Evolutionary conservation across 2,329 filamentous ascomycete genomes (phyloP).

Genomic region (Fusarium graminum): DNA sequence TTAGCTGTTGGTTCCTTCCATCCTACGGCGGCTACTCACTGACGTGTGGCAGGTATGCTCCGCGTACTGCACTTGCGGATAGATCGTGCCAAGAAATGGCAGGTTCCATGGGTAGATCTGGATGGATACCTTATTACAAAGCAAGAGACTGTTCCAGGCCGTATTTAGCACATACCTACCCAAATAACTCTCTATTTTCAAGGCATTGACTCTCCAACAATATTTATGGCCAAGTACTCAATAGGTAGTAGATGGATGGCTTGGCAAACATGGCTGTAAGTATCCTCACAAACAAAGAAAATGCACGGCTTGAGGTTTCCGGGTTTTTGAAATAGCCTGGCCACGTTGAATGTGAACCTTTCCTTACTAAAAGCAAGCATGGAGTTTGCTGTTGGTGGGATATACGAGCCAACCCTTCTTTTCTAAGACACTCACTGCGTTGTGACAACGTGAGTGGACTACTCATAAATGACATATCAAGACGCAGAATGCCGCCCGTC

Average conservation of each 20-base stretch:
- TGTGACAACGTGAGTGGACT: slow-evolving; percentile 10
- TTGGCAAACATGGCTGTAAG: neutral
- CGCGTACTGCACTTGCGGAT: neutral
- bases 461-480: slow-evolving; percentile 27
- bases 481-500: neutral
- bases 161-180: slow-evolving; percentile 1
- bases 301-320: neutral
- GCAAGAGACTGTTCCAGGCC: slow-evolving; percentile 6
- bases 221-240: neutral
- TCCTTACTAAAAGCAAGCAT: slow-evolving; percentile 11
- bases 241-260: neutral
- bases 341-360: slow-evolving; percentile 7
- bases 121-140: neutral
- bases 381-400: slow-evolving; percentile 2
- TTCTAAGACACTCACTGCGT: slow-evolving; percentile 15
- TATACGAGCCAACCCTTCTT: slow-evolving; percentile 12
- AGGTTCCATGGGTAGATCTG: slow-evolving; percentile 8
- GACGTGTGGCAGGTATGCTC: neutral
- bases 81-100: slow-evolving; percentile 39
- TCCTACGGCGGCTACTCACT: neutral
- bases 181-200: too few relatives aligned
- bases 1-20: neutral
- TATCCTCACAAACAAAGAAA: slow-evolving; percentile 17
- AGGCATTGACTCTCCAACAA: too few relatives aligned
- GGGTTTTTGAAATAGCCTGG: neutral